Conservation (phyloP, 176 grass and related monocot species). For the Oryza glaberrima region DNA sequence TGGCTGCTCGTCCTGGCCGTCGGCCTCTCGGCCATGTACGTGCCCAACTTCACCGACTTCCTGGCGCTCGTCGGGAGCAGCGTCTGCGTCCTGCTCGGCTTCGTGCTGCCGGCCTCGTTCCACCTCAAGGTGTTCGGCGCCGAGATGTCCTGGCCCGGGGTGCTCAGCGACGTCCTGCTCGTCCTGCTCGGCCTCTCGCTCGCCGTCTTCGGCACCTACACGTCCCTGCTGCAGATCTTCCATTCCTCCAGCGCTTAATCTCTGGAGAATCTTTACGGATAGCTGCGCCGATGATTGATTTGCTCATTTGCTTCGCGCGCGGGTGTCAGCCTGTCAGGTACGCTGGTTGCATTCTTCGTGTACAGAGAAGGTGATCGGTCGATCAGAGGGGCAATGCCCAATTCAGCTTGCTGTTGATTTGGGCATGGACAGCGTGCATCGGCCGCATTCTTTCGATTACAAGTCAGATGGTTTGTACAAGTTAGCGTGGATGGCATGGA, state of each 20-base stretch:
- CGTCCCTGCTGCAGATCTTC: conserved; percentile 82
- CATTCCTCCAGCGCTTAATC: conserved; percentile 53
- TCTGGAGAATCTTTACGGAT: not conserved
- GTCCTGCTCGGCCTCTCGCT: conserved; percentile 57
- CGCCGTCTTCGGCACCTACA: conserved; percentile 83
- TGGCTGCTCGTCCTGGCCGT: conserved; percentile 71
- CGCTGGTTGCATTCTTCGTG: not conserved
- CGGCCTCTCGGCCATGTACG: conserved; percentile 59
- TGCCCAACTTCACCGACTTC: conserved; percentile 95
- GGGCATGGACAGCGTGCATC: conserved; percentile 20
- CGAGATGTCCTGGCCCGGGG: conserved; percentile 59
- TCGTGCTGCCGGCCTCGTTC: conserved; percentile 82
- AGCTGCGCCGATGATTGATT: not conserved
- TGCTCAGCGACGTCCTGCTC: conserved; percentile 51
- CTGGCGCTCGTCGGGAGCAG: conserved; percentile 90
- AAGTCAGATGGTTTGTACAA: conserved; percentile 13
- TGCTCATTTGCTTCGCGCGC: conserved; percentile 14
- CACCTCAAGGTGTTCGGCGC: conserved; percentile 86
- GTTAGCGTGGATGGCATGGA: conserved; percentile 12
- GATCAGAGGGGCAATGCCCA: conserved; percentile 23
- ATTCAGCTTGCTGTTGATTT: conserved; percentile 38
- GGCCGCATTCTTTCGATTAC: conserved; percentile 5
- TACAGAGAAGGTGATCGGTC: conserved; percentile 9
- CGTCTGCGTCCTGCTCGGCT: conserved; percentile 82
- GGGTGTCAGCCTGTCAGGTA: conserved; percentile 26